Evolutionary conservation across 352 stramenopile species (phyloP).

Genomic region (Pythium vanterpoolii): DNA sequence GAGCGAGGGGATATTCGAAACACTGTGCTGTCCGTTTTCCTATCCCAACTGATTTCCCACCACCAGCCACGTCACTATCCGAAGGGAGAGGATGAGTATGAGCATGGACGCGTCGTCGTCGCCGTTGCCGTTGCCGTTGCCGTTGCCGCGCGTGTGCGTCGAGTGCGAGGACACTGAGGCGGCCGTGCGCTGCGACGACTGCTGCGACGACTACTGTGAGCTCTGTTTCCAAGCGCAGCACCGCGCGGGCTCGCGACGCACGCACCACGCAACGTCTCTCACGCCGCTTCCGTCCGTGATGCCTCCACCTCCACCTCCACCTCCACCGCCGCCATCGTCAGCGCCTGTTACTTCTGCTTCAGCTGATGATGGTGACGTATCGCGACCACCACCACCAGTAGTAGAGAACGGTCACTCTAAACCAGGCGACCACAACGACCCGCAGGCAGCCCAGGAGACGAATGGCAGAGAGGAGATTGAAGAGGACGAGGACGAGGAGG

Average conservation of each 20-base stretch:
- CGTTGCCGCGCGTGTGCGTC: slow-evolving; percentile 50
- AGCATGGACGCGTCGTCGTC: slow-evolving; percentile 17
- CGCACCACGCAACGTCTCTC: slow-evolving; percentile 29
- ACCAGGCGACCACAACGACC: neutral
- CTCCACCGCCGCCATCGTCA: neutral
- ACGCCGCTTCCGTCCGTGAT: neutral
- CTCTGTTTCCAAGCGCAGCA: slow-evolving; percentile 81
- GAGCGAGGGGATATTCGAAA: neutral
- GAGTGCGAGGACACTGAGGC: slow-evolving; percentile 66
- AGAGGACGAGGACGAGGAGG: neutral
- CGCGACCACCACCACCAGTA: neutral
- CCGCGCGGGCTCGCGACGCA: slow-evolving; percentile 72
- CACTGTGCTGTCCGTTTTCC: neutral
- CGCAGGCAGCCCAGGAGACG: too few species aligned
- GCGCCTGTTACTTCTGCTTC: neutral
- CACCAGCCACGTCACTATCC: neutral
- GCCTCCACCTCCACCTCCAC: neutral
- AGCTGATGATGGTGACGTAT: neutral
- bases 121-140: slow-evolving; percentile 27
- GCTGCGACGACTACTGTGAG: slow-evolving; percentile 83
- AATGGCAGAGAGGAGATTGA: neutral
- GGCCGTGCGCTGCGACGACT: slow-evolving; percentile 82
- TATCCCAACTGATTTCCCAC: neutral
- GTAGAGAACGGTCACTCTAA: neutral
- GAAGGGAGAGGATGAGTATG: neutral